phyloP scores from a whole-genome alignment of 2,329 filamentous ascomycete genomes.

The Claviceps pusilla region DNA sequence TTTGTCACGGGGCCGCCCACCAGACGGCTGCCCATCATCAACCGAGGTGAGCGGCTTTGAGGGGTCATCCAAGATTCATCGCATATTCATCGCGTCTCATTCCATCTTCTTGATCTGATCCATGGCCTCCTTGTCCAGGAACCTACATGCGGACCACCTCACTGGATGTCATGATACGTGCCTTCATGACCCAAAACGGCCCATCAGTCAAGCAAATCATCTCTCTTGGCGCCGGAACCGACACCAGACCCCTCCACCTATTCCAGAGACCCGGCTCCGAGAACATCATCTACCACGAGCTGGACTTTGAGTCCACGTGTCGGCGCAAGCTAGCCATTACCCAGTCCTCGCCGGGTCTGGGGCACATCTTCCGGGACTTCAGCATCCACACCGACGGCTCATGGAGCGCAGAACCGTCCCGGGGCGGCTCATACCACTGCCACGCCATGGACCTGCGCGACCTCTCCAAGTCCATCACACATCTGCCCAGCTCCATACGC shows the following conservation, averaged over 20 bases:
- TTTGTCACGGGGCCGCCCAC: conserved; percentile 47
- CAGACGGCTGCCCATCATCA: conserved; percentile 77
- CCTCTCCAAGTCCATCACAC: conserved; percentile 19
- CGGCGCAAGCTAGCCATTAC: conserved; percentile 45
- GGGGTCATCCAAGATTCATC: no score
- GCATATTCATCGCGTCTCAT: no score
- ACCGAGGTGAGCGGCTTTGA: conserved; percentile 49
- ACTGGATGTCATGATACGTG: conserved; percentile 60
- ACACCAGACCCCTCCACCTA: conserved; percentile 74
- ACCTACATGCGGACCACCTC: conserved; percentile 84
- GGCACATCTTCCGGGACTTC: conserved; percentile 23
- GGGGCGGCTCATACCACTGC: conserved; percentile 33
- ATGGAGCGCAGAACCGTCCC: conserved; percentile 28
- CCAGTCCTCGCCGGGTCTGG: conserved; percentile 29
- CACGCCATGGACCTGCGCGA: conserved; percentile 59
- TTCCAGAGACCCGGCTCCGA: conserved; percentile 28
- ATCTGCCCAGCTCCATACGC: conserved; percentile 22
- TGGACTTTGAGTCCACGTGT: conserved; percentile 74
- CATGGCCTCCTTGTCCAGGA: conserved; percentile 33
- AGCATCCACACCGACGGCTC: conserved; percentile 16
- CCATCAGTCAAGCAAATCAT: conserved; percentile 55
- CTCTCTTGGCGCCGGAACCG: conserved; percentile 83
- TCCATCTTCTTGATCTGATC: background rate
- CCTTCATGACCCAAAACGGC: conserved; percentile 43
- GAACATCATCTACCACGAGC: conserved; percentile 66